phyloP scores from a whole-genome alignment of 148 eudicot genomes.

The Arctostaphylos glauca region DNA sequence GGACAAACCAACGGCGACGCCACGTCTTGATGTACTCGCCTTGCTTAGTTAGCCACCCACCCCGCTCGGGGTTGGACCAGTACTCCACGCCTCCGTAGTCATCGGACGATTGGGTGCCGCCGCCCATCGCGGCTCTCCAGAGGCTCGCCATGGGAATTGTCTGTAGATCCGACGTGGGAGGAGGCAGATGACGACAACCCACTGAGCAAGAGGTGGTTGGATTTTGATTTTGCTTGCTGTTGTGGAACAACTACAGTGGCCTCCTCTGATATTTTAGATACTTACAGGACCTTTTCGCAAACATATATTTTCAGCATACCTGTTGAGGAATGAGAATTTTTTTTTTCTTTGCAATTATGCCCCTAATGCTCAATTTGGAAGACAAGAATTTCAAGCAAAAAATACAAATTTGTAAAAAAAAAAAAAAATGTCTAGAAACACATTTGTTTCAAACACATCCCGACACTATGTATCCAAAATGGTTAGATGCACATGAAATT shows the following conservation, averaged over 20 bases:
- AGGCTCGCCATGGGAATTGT: constrained; percentile 49
- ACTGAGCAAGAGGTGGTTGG: background rate
- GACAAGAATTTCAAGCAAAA: no score
- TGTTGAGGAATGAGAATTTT: no score
- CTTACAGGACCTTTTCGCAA: no score
- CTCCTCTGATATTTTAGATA: background rate
- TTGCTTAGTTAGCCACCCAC: constrained; percentile 87
- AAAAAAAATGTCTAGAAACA: no score
- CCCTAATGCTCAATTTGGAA: no score
- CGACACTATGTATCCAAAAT: no score
- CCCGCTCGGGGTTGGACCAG: constrained; percentile 72
- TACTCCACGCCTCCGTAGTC: constrained; percentile 55
- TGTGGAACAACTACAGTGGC: background rate
- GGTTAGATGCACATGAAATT: no score
- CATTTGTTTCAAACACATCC: no score
- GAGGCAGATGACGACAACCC: background rate
- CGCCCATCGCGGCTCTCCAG: constrained; percentile 64
- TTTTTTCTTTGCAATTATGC: no score
- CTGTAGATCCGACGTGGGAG: background rate
- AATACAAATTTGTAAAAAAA: no score
- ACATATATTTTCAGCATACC: no score
- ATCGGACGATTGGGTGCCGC: constrained; percentile 22
- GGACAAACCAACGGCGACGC: constrained; percentile 87
- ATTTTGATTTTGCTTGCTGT: background rate
- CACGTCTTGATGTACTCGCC: constrained; percentile 97